Evolutionary conservation across 1,139 yeast species (phyloP), one percentile per base, ranked within the genome.

Genomic region (Suhomyces bokatorum): DNA sequence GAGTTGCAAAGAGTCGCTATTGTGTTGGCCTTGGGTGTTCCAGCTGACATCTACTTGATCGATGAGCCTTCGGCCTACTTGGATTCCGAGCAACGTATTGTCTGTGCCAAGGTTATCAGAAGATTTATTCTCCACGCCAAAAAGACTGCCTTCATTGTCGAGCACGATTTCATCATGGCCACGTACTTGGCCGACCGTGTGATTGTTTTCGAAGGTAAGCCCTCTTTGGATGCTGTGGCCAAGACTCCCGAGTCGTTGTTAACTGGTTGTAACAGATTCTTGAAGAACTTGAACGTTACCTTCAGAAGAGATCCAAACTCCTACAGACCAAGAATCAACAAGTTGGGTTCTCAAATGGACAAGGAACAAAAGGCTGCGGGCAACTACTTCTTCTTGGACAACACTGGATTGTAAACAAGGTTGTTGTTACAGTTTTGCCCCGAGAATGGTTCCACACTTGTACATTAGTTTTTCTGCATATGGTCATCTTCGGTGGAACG

Each of bases 131-230:
- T 93, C 66, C 99, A 93, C 67, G 83, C 97, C 57, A 91, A 93
- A 77, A 93, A 91, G 79, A 90, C 99, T 39, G 99, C 99, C 9
- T 93, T 93, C 66, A 78, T 93, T 60, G 99, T 93, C 50, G 99
- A 93, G 85, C 99, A 93, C 84, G 99, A 93, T 83, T 93, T 93
- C 80, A 93, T 93, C 74, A 93, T 93, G 99, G 98, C 99, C 53
- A 93, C 99, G 24, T 93, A 93, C 68, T 80, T 93, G 76, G 99
- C 99, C 51, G 99, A 93, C 70, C 83, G 96, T 66, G 99, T 93
- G 57, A 93, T 93, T 78, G 98, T 93, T 47, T 95, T 91, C 64
- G 99, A 93, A 69, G 99, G 99, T 70, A 64, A 75, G 54, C 98
- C 99, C 44, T 89, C 97, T 17, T 78, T 80, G 63, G 77, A 85